Base-by-base conservation (phyloP, 345 rosid genomes). In the Xanthoceras sorbifolium region DNA sequence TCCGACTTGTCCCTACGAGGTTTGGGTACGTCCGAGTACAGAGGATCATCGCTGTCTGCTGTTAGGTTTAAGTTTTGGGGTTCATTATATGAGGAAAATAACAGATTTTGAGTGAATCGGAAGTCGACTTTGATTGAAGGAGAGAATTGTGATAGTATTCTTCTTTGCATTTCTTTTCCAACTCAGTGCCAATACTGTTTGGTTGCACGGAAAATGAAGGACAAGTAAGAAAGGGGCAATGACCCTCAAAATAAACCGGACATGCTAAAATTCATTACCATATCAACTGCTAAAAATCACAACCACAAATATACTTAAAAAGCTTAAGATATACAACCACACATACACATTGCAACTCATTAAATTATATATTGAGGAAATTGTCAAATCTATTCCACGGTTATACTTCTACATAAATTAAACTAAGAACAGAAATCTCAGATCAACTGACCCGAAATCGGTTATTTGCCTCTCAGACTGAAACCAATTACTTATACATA, bases 1-100 rank as follows among this genome's bases (percentile, higher is more conserved):
- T 89, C 83, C 15, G 97, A 88, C 82, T 90, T 93, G 74, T 89
- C 89, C 80, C 82, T 73, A 25, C 83, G 87, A 12, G 90, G 94
- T 80, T 89, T 89, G 20, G 98, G 98, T 62, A 91, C 71, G 67
- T 94, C 98, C 18, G 80, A 60, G 75, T 86, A 93, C 32, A 73
- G 74, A 82, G 87, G 84, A 81, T 90, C 89, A 4, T 82, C 84
- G 1, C 44, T 25, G 29, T 20, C 32, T 52, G 31, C 38, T 9
- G 40, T 15, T 54, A 67, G 80, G 26, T n/a, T n/a, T n/a, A n/a
- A n/a, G n/a, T n/a, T n/a, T n/a, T n/a, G n/a, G n/a, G 80, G 9
- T 60, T 67, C 50, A 55, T 36, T 15, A 3, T 42, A 42, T 10
- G 77, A 74, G 20, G 85, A 82, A 36, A 74, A 82, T 8, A 71